These are phyloP conservation scores for Dioscorea zingiberensis DNA, from an alignment of 106 monocot genomes.

Conservation along the genomic window DNA sequence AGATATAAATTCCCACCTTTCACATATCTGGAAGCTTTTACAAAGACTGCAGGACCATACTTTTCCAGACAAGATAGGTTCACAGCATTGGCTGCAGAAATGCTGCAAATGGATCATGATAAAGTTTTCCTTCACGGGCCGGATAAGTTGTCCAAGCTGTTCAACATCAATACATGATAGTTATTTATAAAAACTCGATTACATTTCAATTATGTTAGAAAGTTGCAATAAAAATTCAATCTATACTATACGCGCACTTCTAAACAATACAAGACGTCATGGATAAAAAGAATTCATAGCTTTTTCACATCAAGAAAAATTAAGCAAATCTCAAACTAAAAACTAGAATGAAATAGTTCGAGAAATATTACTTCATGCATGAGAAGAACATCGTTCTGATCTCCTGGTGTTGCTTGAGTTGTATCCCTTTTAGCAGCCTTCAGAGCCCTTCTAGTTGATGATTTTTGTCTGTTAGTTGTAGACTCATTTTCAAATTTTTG, in stretches of 20 bases:
- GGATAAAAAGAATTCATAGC: background rate
- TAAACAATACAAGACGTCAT: background rate
- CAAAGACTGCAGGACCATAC: background rate
- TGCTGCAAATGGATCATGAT: background rate
- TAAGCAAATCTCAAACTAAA: background rate
- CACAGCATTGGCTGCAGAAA: background rate
- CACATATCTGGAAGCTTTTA: background rate
- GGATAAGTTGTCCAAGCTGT: background rate
- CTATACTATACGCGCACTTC: background rate
- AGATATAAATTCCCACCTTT: background rate
- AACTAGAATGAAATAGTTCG: background rate
- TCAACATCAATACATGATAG: background rate
- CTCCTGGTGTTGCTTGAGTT: no score
- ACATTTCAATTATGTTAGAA: background rate
- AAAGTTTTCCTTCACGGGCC: background rate
- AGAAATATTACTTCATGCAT: slow-evolving; percentile 1
- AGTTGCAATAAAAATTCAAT: background rate
- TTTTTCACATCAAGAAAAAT: background rate
- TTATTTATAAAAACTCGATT: background rate
- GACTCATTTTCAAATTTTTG: slow-evolving; percentile 33
- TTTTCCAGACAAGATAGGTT: background rate
- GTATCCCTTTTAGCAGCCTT: slow-evolving; percentile 14
- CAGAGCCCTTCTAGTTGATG: slow-evolving; percentile 42
- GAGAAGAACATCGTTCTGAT: background rate
- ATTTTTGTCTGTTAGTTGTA: slow-evolving; percentile 51